Percentiles rank a stretch among this genome's conserved stretches.
Conservation (phyloP, 352 stramenopile species). For the Phytopythium vexans region DNA sequence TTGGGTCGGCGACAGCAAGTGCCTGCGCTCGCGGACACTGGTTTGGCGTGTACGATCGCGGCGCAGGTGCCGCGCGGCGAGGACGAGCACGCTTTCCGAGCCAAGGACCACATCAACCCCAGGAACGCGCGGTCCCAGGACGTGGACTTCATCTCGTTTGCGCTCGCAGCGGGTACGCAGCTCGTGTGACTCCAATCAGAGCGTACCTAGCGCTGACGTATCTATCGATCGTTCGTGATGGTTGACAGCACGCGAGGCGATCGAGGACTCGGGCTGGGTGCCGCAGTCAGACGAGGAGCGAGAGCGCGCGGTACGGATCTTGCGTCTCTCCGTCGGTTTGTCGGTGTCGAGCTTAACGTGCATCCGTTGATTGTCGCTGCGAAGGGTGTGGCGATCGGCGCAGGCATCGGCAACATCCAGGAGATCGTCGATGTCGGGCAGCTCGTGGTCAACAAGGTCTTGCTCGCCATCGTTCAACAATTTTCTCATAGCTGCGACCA, state of each 20-base stretch:
- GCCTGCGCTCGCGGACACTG: conserved; percentile 46
- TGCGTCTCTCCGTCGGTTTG: not conserved
- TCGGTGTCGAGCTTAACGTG: conserved; percentile 1
- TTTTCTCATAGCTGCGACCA: not conserved
- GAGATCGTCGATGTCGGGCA: conserved; percentile 78
- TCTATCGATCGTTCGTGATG: conserved; percentile 1
- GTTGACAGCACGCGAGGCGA: conserved; percentile 65
- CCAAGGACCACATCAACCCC: conserved; percentile 66
- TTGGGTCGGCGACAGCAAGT: conserved; percentile 29
- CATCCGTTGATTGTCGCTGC: not conserved
- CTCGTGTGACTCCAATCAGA: not conserved
- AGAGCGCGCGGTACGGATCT: conserved; percentile 46
- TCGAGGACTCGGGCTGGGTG: conserved; percentile 72
- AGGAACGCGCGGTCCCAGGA: conserved; percentile 71
- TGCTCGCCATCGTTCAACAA: not conserved
- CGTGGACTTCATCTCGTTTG: conserved; percentile 85
- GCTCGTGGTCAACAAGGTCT: conserved; percentile 63
- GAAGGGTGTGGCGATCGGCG: conserved; percentile 81
- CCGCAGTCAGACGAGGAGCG: conserved; percentile 60
- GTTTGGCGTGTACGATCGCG: conserved; percentile 67
- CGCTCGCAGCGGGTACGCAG: conserved; percentile 70
- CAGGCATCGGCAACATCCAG: conserved; percentile 85
- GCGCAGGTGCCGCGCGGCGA: conserved; percentile 64
- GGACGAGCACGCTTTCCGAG: conserved; percentile 46
- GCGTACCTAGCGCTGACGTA: no score